Evolutionary conservation across 345 rosid species (phyloP), one percentile per base, ranked within the genome.

Genomic region (Syzygium grande): DNA sequence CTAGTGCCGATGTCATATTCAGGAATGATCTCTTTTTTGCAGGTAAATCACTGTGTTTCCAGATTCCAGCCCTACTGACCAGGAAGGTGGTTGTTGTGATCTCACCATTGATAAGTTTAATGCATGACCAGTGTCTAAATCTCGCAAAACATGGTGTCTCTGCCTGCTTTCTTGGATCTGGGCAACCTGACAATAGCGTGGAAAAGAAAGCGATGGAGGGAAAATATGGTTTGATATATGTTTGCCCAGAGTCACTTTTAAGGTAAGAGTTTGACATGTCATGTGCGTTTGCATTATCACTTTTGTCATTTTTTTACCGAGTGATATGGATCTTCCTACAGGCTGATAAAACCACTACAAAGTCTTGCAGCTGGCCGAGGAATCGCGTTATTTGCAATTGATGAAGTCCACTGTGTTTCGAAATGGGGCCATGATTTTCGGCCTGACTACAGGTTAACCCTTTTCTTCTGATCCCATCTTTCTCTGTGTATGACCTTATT

Each of bases 401-500:
- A 97, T 89, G 98, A 97, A 90, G 99, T 88, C 11, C 99, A 97
- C 88, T 97, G 99, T 88, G 95, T 97, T 88, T 97, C 99, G 61
- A 96, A 96, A 88, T 97, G 99, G 99, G 98, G 99, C 89, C 98
- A 97, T 92, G 96, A 96, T 91, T 97, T 97, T 91, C 96, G 98
- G 73, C 98, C 96, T 7, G 94, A 92, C 89, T 97, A 95, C 89
- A 91, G 99, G 99, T 96, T 25, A 53, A 30, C 86, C 16, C 52
- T 87, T 85, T 84, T 25, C 58, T 15, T n/a, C 51, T 84, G 51
- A 51, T 38, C 46, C 29, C 7, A 68, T 29, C 14, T 51, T 73
- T 78, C 59, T 87, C 68, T 52, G 12, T 25, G 29, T 53, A 23
- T 59, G 30, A 51, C 88, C 79, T 79, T 56, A 84, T 61, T 79